phyloP scores from a whole-genome alignment of 2,329 filamentous ascomycete species.

The Fusarium beomiforme region DNA sequence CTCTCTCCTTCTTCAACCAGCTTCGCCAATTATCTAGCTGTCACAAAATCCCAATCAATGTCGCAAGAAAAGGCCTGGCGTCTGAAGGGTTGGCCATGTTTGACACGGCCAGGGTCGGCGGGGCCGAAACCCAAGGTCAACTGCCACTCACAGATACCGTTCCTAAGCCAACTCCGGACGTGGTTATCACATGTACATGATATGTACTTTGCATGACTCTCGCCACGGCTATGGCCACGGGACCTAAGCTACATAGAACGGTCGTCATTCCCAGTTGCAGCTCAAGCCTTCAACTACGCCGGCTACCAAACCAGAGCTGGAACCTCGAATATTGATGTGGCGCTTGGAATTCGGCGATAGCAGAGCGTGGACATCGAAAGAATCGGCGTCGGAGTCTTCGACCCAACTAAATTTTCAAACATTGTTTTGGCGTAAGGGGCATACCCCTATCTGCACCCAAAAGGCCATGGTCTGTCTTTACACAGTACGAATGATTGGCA shows the following conservation, averaged over 20 bases:
- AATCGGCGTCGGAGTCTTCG: constrained; percentile 29
- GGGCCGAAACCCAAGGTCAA: constrained; percentile 44
- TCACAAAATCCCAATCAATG: constrained; percentile 19
- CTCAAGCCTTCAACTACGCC: constrained; percentile 25
- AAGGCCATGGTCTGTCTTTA: not conserved
- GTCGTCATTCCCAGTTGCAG: constrained; percentile 28
- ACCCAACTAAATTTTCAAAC: constrained; percentile 24
- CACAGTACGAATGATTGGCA: not conserved
- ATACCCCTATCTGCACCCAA: not conserved
- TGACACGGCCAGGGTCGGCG: constrained; percentile 38
- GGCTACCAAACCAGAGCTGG: constrained; percentile 30
- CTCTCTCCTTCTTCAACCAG: not conserved
- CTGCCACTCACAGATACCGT: constrained; percentile 42
- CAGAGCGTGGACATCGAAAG: constrained; percentile 30
- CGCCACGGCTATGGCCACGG: constrained; percentile 37
- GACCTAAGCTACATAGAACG: constrained; percentile 29
- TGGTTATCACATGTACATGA: constrained; percentile 43
- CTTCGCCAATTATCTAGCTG: constrained; percentile 18
- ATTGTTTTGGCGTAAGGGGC: constrained; percentile 5
- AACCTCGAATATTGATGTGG: constrained; percentile 34
- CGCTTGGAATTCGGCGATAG: constrained; percentile 35
- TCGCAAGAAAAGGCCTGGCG: constrained; percentile 31
- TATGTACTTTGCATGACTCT: constrained; percentile 42
- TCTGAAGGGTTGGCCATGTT: constrained; percentile 34
- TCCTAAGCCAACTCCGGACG: constrained; percentile 44